These are phyloP conservation scores for Coelastrella sp. DNA, from an alignment of 139 green algal genomes.

Conservation along the genomic window DNA sequence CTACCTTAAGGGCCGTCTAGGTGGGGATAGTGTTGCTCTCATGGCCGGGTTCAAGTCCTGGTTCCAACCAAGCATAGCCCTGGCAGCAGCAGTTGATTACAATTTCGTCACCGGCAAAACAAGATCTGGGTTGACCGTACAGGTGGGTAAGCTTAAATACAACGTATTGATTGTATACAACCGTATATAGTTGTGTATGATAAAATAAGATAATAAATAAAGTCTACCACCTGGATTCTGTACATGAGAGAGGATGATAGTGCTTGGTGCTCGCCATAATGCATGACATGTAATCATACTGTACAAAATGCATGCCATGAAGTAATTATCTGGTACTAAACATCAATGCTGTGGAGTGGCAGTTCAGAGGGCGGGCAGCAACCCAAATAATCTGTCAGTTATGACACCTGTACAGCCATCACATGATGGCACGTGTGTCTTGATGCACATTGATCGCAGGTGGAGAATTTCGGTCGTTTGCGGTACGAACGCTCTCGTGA, in stretches of 20 bases:
- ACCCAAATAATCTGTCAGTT: too few species aligned
- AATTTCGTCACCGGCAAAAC: slow-evolving; percentile 26
- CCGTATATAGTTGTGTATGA: background rate
- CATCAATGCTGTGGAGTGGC: too few species aligned
- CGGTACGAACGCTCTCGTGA: slow-evolving; percentile 54
- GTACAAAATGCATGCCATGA: too few species aligned
- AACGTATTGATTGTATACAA: background rate
- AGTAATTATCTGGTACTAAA: too few species aligned
- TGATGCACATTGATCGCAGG: slow-evolving; percentile 4
- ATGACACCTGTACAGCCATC: too few species aligned
- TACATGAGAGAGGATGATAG: too few species aligned
- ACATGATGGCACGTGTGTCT: too few species aligned
- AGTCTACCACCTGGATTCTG: too few species aligned
- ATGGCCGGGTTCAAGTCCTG: slow-evolving; percentile 69
- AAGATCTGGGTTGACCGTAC: slow-evolving; percentile 29
- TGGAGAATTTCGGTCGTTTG: slow-evolving; percentile 79
- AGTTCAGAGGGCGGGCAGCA: too few species aligned
- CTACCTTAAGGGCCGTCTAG: slow-evolving; percentile 74
- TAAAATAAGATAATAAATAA: too few species aligned
- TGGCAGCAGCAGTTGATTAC: slow-evolving; percentile 47
- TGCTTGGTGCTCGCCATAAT: too few species aligned
- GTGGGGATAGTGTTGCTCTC: slow-evolving; percentile 52
- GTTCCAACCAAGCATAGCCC: slow-evolving; percentile 71
- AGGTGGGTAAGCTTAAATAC: background rate
- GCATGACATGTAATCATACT: too few species aligned